phyloP scores from a whole-genome alignment of 2,329 filamentous ascomycete species.

The Fulvia fulva region DNA sequence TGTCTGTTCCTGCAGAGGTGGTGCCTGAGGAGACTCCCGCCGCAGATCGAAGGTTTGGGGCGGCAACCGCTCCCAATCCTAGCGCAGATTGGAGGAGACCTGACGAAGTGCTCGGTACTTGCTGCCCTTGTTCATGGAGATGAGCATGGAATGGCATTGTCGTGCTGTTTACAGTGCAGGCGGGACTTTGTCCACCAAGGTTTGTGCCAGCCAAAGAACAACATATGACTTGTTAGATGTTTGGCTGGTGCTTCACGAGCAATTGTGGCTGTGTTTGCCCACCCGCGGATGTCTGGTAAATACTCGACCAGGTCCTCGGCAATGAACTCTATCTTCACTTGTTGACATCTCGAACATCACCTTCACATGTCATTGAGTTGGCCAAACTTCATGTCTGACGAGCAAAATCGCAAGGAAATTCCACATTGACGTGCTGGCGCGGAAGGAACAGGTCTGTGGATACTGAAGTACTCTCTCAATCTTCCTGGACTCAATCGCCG shows the following conservation, averaged over 20 bases:
- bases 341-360: no score
- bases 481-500: background rate
- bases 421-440: background rate
- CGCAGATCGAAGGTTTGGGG: conserved; percentile 38
- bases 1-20: conserved; percentile 43
- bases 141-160: conserved; percentile 1
- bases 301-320: no score
- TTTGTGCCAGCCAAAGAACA: background rate
- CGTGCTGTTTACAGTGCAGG: background rate
- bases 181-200: background rate
- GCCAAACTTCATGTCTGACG: no score
- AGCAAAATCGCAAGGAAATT: no score
- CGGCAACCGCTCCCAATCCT: conserved; percentile 36
- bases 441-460: background rate
- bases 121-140: background rate
- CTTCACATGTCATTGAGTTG: no score
- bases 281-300: no score
- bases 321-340: no score
- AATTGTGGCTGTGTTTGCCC: no score
- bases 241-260: background rate
- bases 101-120: background rate
- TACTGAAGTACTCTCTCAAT: background rate
- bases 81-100: conserved; percentile 1
- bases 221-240: background rate
- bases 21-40: conserved; percentile 33